Percentiles rank a stretch among this genome's conserved stretches.
Evolutionary conservation across 2,329 filamentous ascomycete genomes (phyloP).

Genomic region (Waltergamsia citrina): DNA sequence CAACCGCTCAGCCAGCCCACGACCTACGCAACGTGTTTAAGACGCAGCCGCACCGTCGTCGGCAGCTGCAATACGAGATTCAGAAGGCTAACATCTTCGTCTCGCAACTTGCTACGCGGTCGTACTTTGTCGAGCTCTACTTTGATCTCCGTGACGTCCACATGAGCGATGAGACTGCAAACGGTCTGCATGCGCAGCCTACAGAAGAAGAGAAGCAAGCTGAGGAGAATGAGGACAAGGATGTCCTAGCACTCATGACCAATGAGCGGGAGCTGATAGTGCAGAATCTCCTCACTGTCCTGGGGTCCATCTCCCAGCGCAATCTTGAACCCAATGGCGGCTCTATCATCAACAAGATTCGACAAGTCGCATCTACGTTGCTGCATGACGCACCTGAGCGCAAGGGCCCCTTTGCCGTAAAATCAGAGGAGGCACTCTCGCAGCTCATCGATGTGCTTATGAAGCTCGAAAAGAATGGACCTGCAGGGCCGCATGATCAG

Average conservation of each 20-base stretch:
- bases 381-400: constrained; percentile 48
- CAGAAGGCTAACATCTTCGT: constrained; percentile 87
- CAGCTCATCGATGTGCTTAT: constrained; percentile 67
- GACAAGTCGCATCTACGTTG: constrained; percentile 72
- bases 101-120: constrained; percentile 71
- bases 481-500: constrained; percentile 13
- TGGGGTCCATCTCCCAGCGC: constrained; percentile 70
- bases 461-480: constrained; percentile 58
- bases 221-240: constrained; percentile 29
- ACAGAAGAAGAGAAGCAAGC: constrained; percentile 24
- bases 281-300: constrained; percentile 64
- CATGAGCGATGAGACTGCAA: constrained; percentile 30
- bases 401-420: constrained; percentile 38
- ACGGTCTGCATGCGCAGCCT: constrained; percentile 17
- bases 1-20: constrained; percentile 32
- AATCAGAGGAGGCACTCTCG: constrained; percentile 61
- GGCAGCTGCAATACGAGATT: constrained; percentile 70
- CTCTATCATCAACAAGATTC: constrained; percentile 73
- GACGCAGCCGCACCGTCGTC: constrained; percentile 37
- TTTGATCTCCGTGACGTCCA: constrained; percentile 66
- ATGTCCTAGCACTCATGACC: constrained; percentile 55
- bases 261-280: constrained; percentile 75
- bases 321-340: constrained; percentile 68
- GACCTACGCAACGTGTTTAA: constrained; percentile 42
- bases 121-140: constrained; percentile 80